Percentiles rank a stretch among this genome's conserved stretches.
Evolutionary conservation across 2,329 filamentous ascomycete species (phyloP).

Genomic region (Penicillium sp.): DNA sequence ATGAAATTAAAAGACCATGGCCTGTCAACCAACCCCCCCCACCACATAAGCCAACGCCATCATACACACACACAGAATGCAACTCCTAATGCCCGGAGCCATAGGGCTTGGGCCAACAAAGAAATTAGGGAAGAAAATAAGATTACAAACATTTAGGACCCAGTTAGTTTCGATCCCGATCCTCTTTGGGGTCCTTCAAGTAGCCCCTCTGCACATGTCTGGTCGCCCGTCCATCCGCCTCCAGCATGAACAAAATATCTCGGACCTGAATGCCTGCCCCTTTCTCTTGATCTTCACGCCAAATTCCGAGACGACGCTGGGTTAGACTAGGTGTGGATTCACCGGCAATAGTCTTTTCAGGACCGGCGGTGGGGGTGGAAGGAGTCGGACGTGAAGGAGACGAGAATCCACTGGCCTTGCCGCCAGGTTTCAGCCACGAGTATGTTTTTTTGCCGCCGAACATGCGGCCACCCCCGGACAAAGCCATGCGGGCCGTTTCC

Average conservation of each 20-base stretch:
- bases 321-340: conserved; percentile 44
- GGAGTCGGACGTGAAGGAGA: conserved; percentile 35
- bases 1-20: conserved; percentile 9
- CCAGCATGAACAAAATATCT: conserved; percentile 76
- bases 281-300: conserved; percentile 74
- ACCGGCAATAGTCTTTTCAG: conserved; percentile 29
- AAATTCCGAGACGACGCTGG: conserved; percentile 64
- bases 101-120: conserved; percentile 2
- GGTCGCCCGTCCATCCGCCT: conserved; percentile 64
- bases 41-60: conserved; percentile 15
- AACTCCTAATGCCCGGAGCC: conserved; percentile 7
- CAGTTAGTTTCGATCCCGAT: conserved; percentile 38
- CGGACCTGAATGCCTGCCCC: conserved; percentile 78
- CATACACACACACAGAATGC: conserved; percentile 21
- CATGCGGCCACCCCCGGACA: conserved; percentile 43
- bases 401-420: conserved; percentile 38
- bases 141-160: conserved; percentile 18
- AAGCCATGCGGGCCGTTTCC: conserved; percentile 72
- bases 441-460: conserved; percentile 50
- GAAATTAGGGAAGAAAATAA: conserved; percentile 19
- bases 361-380: conserved; percentile 29
- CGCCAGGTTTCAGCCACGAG: conserved; percentile 46
- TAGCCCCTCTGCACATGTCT: conserved; percentile 46
- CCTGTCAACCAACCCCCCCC: neutral
- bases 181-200: conserved; percentile 43